Evolutionary conservation across 2,329 filamentous ascomycete genomes (phyloP).

Genomic region (Monosporascus cannonballus): DNA sequence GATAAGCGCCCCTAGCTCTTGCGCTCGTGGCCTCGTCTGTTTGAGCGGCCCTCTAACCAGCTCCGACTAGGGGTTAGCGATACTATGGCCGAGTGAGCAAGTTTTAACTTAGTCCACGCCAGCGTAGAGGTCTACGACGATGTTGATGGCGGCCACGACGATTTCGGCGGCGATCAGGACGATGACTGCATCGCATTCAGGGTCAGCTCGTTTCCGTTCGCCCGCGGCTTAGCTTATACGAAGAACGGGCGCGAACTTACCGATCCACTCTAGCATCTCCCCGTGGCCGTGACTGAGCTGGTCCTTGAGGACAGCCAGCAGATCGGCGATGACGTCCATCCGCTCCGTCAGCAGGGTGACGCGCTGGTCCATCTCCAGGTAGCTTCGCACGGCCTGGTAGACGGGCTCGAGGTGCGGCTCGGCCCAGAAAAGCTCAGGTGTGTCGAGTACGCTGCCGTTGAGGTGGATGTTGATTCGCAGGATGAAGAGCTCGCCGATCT

Average conservation of each 20-base stretch:
- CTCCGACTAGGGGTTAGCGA: too few species aligned
- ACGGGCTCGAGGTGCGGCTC: conserved; percentile 95
- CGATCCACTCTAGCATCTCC: conserved; percentile 85
- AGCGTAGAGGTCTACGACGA: conserved; percentile 87
- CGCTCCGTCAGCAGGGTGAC: conserved; percentile 85
- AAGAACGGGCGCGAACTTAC: conserved; percentile 39
- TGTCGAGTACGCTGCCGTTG: conserved; percentile 93
- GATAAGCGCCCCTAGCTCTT: too few species aligned
- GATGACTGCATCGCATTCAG: conserved; percentile 57
- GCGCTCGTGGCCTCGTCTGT: too few species aligned
- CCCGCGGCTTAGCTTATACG: too few species aligned
- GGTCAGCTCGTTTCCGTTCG: neutral
- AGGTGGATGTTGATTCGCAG: conserved; percentile 96
- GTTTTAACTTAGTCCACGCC: conserved; percentile 20
- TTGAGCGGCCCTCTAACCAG: too few species aligned
- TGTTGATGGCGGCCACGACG: conserved; percentile 86
- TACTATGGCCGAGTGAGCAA: too few species aligned
- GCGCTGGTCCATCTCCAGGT: conserved; percentile 96
- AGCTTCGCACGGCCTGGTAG: conserved; percentile 90
- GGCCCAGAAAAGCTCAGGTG: conserved; percentile 96
- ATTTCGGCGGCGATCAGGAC: conserved; percentile 95
- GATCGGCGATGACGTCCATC: conserved; percentile 85
- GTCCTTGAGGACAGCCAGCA: conserved; percentile 89
- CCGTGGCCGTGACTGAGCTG: conserved; percentile 91
- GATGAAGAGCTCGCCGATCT: conserved; percentile 97